Conservation (phyloP, 2,329 filamentous ascomycete genomes). For the Curvularia sp. region DNA sequence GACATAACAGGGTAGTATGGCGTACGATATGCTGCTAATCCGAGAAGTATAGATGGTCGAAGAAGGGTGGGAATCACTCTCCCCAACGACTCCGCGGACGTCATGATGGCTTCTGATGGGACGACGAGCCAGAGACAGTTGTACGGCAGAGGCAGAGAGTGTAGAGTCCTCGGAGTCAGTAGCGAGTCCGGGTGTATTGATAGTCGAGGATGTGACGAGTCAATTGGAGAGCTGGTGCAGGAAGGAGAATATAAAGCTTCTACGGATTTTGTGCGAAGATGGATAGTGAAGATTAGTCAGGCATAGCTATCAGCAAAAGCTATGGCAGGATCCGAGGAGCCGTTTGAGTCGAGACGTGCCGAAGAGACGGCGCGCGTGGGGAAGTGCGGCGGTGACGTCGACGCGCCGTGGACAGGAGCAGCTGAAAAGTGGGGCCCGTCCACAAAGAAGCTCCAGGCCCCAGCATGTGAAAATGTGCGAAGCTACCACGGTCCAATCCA, state of each 20-base stretch:
- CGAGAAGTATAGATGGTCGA: constrained; percentile 40
- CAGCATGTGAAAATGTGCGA: not conserved
- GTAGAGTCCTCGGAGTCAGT: not conserved
- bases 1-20: not conserved
- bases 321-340: not conserved
- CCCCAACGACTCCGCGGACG: constrained; percentile 24
- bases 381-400: constrained; percentile 10
- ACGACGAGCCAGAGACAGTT: not conserved
- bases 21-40: constrained; percentile 40
- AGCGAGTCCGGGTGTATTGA: not conserved
- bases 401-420: constrained; percentile 8
- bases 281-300: not conserved
- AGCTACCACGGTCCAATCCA: not conserved
- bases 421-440: not conserved
- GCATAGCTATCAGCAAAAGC: not conserved
- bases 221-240: not conserved
- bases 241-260: not conserved
- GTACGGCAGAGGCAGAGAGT: not conserved
- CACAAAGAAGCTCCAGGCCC: not conserved
- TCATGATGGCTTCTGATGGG: constrained; percentile 13
- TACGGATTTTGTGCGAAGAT: not conserved
- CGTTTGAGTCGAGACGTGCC: not conserved
- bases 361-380: not conserved
- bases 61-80: constrained; percentile 36
- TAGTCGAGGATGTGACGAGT: not conserved